phyloP scores from a whole-genome alignment of 176 grass and related monocot species.

The Zizania latifolia region DNA sequence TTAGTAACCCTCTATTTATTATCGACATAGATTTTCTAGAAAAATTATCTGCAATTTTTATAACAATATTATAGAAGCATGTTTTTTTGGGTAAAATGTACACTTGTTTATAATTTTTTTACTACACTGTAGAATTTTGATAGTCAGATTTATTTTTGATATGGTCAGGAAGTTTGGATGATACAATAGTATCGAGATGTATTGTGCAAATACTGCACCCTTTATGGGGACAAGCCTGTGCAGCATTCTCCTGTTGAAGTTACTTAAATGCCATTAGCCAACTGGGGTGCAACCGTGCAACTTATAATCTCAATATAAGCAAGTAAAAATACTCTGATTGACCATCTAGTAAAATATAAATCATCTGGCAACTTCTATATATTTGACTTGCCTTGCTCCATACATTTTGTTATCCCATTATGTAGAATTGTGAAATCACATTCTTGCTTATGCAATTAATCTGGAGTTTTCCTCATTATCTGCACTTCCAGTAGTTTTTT shows the following conservation, averaged over 20 bases:
- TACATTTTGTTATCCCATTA: background rate
- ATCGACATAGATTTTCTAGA: background rate
- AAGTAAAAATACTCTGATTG: conserved; percentile 43
- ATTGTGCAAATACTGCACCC: conserved; percentile 14
- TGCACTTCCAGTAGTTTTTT: background rate
- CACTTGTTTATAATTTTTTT: conserved; percentile 9
- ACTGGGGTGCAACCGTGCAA: conserved; percentile 31
- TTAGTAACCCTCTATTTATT: background rate
- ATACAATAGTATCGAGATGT: conserved; percentile 12
- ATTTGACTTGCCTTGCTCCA: background rate
- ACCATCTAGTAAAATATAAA: conserved; percentile 31
- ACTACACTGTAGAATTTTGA: conserved; percentile 17
- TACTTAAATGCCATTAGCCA: conserved; percentile 18
- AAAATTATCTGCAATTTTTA: background rate
- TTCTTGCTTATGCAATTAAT: background rate
- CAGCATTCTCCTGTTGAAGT: conserved; percentile 31
- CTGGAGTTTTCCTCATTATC: background rate
- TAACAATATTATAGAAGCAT: background rate
- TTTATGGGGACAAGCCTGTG: conserved; percentile 22
- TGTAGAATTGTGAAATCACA: background rate
- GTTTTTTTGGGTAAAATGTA: background rate
- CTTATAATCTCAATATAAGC: conserved; percentile 22
- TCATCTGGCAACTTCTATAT: conserved; percentile 35
- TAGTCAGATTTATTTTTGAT: conserved; percentile 17
- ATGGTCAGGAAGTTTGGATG: conserved; percentile 33